Evolutionary conservation across 2,329 filamentous ascomycete genomes (phyloP).

Genomic region (Septoria petroselini): DNA sequence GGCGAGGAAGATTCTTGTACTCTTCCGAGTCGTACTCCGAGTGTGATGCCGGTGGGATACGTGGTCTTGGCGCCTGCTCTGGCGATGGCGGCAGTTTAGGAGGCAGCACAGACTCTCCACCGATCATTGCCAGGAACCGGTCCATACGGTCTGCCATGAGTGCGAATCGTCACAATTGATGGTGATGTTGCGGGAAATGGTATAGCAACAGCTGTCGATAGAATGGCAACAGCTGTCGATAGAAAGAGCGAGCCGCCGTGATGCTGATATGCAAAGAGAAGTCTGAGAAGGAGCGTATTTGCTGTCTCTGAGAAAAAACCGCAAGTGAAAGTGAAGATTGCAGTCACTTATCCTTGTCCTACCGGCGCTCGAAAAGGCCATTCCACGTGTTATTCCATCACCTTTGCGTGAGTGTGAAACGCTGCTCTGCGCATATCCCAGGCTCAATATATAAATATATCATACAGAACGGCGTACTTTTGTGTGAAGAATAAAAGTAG

Average conservation of each 20-base stretch:
- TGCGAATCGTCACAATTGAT: neutral
- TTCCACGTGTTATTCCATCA: slow-evolving; percentile 1
- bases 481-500: too few species aligned
- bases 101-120: slow-evolving; percentile 23
- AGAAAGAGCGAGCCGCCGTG: too few species aligned
- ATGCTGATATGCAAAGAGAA: too few species aligned
- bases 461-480: too few species aligned
- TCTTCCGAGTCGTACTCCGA: slow-evolving; percentile 16
- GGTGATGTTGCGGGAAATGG: neutral
- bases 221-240: too few species aligned
- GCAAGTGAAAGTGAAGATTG: neutral
- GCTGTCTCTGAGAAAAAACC: too few species aligned
- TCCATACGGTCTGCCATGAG: slow-evolving; percentile 9
- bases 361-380: neutral
- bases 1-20: slow-evolving; percentile 7
- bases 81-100: slow-evolving; percentile 14
- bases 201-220: too few species aligned
- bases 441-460: too few species aligned
- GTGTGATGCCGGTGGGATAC: neutral
- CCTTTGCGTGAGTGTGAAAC: too few species aligned
- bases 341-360: neutral
- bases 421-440: too few species aligned
- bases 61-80: neutral
- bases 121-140: slow-evolving; percentile 18
- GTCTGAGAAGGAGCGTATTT: too few species aligned